Evolutionary conservation across 352 stramenopile genomes (phyloP), one percentile per base, ranked within the genome.

Genomic region (Aphanomyces astaci): DNA sequence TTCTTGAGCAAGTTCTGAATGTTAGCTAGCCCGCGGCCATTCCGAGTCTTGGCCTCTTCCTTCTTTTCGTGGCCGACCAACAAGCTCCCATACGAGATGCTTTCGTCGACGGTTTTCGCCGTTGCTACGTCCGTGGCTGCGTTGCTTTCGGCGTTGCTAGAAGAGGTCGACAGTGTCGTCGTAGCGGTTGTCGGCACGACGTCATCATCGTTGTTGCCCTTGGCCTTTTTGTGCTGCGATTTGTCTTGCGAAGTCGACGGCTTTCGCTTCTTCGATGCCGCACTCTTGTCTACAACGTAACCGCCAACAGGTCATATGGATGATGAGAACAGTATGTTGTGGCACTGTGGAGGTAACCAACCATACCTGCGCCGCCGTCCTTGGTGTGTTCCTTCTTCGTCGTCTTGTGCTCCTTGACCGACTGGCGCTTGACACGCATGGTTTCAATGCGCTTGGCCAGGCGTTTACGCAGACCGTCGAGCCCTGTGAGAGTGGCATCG

Each of bases 1-100:
- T 92, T 92, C 71, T 92, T 89, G 52, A 92, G 70, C 55, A 92
- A 43, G 67, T 92, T 92, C 73, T 90, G 78, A 70, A 92, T 89
- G 17, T 78, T 78, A 51, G 78, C 78, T 3, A 92, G 72, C 33
- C 77, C 78, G 74, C 88, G 81, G 19, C 84, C 81, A 59, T 92
- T 87, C 28, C 84, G 84, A 3, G 81, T 92, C 76, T 87, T 87
- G 11, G 76, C 78, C 17, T 74, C 75, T 48, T 79, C 73, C 53
- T 65, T 64, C 48, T 64, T 52, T 32, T 92, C 81, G 25, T 87
- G 75, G 22, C 63, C 75, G 19, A 92, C 71, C 56, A 90, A 64
- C 64, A 92, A 64, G 59, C 79, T 90, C n/a, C 84, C 84, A 65
- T 92, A 92, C 46, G 84, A 92, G 62, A 92, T 89, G 22, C 76